phyloP scores from a whole-genome alignment of 2,329 filamentous ascomycete genomes.

The Penicillium sp. region DNA sequence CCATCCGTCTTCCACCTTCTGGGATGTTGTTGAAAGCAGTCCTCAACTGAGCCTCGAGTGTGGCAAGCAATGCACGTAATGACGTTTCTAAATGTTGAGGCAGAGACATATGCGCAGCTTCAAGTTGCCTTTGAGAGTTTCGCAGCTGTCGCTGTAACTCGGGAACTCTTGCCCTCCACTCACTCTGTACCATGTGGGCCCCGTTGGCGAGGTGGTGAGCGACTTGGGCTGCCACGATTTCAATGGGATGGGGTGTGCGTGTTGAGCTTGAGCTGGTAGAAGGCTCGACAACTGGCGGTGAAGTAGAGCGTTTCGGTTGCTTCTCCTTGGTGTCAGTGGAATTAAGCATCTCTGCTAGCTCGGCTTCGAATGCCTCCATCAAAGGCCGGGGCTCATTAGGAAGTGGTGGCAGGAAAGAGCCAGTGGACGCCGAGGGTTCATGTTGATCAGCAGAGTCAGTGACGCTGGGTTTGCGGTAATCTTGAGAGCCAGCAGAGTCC shows the following conservation, averaged over 20 bases:
- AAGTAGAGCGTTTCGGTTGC: slow-evolving; percentile 11
- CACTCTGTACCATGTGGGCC: slow-evolving; percentile 38
- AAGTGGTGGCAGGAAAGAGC: slow-evolving; percentile 4
- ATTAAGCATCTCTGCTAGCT: slow-evolving; percentile 39
- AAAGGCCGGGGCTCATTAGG: slow-evolving; percentile 32
- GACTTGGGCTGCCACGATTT: slow-evolving; percentile 34
- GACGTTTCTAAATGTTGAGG: slow-evolving; percentile 39
- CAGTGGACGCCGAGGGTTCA: slow-evolving; percentile 9
- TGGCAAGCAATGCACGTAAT: slow-evolving; percentile 37
- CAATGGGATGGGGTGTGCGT: slow-evolving; percentile 26
- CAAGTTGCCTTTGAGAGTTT: slow-evolving; percentile 36
- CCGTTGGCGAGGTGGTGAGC: slow-evolving; percentile 37
- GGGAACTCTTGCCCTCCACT: slow-evolving; percentile 37
- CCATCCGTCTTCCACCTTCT: slow-evolving; percentile 34
- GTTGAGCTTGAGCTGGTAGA: slow-evolving; percentile 12
- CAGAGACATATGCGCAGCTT: slow-evolving; percentile 35
- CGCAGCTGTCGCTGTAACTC: slow-evolving; percentile 41
- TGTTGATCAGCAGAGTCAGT: slow-evolving; percentile 1
- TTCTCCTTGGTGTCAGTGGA: slow-evolving; percentile 15
- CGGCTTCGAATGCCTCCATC: slow-evolving; percentile 42
- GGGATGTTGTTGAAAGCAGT: slow-evolving; percentile 41
- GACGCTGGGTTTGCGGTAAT: neutral
- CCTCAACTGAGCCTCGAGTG: slow-evolving; percentile 40
- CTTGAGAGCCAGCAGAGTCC: neutral
- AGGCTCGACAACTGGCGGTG: slow-evolving; percentile 11